These are phyloP conservation scores for Cardamine chenopodiifolia DNA, from an alignment of 345 rosid species.

Conservation along the genomic window DNA sequence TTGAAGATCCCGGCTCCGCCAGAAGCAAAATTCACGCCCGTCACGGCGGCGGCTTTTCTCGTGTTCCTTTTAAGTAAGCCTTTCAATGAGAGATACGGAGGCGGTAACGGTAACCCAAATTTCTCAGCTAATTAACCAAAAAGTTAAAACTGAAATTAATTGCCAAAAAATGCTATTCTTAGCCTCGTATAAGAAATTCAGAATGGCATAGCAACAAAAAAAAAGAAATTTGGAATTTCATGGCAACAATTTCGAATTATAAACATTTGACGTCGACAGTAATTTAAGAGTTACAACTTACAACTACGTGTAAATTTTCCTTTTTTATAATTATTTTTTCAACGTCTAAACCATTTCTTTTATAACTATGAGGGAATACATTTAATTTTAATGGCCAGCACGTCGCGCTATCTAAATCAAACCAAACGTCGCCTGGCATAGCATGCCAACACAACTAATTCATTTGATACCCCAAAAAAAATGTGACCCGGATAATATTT, in stretches of 20 bases:
- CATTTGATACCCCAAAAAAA: neutral
- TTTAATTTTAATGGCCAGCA: conserved; percentile 3
- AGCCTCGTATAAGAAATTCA: neutral
- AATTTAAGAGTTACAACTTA: neutral
- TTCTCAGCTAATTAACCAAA: conserved; percentile 54
- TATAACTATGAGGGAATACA: neutral
- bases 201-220: neutral
- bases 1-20: neutral
- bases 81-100: conserved; percentile 58
- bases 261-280: neutral
- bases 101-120: conserved; percentile 59
- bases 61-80: neutral
- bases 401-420: conserved; percentile 26
- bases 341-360: neutral
- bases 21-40: conserved; percentile 70
- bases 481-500: neutral
- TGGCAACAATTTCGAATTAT: neutral
- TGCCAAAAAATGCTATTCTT: neutral
- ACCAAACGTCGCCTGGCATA: conserved; percentile 24
- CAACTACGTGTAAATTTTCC: neutral
- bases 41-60: conserved; percentile 34
- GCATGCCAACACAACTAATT: neutral
- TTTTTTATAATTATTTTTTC: neutral
- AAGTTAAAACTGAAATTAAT: neutral
- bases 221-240: neutral